Percentiles rank a stretch among this genome's conserved stretches.
phyloP scores from a whole-genome alignment of 768 basidiomycete genomes.

The Strobilomyces confusus region DNA sequence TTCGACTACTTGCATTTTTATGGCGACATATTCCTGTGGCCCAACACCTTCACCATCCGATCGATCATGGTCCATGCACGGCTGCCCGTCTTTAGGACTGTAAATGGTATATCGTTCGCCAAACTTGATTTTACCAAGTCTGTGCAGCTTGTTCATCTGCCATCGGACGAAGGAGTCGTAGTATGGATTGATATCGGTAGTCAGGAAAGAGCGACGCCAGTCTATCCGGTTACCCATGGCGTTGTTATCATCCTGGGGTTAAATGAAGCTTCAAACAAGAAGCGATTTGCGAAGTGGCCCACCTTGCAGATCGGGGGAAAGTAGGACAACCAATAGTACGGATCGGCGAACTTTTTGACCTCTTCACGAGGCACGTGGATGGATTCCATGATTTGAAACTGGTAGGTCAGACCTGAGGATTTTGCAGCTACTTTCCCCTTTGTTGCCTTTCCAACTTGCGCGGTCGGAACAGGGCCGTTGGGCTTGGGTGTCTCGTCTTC shows the following conservation, averaged over 20 bases:
- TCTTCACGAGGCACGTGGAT: constrained; percentile 84
- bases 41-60: constrained; percentile 91
- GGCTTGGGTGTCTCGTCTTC: constrained; percentile 43
- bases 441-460: constrained; percentile 77
- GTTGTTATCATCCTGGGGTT: constrained; percentile 61
- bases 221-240: constrained; percentile 93
- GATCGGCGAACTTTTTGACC: constrained; percentile 96
- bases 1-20: too few relatives aligned
- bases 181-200: constrained; percentile 94
- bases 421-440: constrained; percentile 95
- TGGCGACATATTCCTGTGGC: constrained; percentile 90
- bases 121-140: constrained; percentile 91
- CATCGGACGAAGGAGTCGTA: constrained; percentile 96
- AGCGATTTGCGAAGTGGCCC: constrained; percentile 22
- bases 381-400: constrained; percentile 98
- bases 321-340: constrained; percentile 87
- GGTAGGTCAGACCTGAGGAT: constrained; percentile 89
- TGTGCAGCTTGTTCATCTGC: constrained; percentile 93
- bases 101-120: constrained; percentile 98
- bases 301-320: constrained; percentile 96
- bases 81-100: constrained; percentile 97
- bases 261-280: background rate
- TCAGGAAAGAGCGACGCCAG: constrained; percentile 93
- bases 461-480: constrained; percentile 37
- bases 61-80: constrained; percentile 99